A percentile compares a stretch with the other conserved stretches of the same genome.
Evolutionary conservation across 306 rosid species (phyloP).

Genomic region (Prunus campanulata): DNA sequence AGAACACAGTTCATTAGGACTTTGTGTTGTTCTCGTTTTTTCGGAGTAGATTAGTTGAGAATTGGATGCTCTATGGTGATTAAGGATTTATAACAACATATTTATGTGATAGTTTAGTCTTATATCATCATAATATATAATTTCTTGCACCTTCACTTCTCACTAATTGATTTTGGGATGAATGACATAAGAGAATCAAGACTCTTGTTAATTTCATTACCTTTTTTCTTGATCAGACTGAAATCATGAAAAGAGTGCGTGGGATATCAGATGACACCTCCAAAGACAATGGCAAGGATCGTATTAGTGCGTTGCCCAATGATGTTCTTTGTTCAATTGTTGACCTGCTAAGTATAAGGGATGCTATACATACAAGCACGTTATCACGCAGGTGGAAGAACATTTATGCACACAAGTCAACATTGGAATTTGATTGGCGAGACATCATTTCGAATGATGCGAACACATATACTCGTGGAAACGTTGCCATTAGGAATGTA

Average conservation of each 20-base stretch:
- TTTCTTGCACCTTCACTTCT: too few species aligned
- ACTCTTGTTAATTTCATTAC: too few species aligned
- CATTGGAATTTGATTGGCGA: background rate
- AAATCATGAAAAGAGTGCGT: background rate
- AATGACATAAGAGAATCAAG: too few species aligned
- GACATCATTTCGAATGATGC: background rate
- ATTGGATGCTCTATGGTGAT: too few species aligned
- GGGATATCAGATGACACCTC: background rate
- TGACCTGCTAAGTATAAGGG: background rate
- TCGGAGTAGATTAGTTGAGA: too few species aligned
- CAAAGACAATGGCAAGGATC: background rate
- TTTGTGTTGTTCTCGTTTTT: too few species aligned
- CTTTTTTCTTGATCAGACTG: background rate
- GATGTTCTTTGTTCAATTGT: background rate
- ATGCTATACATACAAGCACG: background rate
- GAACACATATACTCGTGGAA: background rate
- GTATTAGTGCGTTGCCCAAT: background rate
- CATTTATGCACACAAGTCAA: background rate
- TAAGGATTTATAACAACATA: too few species aligned
- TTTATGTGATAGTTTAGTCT: too few species aligned
- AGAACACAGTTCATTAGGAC: too few species aligned
- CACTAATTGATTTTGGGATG: too few species aligned
- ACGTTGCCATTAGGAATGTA: background rate
- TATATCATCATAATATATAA: too few species aligned
- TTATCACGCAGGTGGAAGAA: background rate